phyloP scores from a whole-genome alignment of 805 yeast genomes.

The Wickerhamomyces silvicola region DNA sequence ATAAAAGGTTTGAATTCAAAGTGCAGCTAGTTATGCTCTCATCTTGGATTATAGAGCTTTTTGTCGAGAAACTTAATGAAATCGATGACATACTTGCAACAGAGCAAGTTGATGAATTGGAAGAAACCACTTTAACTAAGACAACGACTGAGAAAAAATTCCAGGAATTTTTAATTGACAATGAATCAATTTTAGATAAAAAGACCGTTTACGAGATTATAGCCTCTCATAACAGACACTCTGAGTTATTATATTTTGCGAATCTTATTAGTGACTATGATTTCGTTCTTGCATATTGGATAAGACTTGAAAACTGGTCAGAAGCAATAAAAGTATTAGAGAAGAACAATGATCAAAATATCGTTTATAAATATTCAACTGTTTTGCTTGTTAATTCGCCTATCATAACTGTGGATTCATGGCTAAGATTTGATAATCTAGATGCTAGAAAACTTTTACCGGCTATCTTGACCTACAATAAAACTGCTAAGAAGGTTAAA shows the following conservation, averaged over 20 bases:
- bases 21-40: constrained; percentile 26
- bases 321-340: constrained; percentile 57
- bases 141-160: constrained; percentile 27
- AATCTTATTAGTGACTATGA: constrained; percentile 60
- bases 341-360: constrained; percentile 37
- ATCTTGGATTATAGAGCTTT: constrained; percentile 31
- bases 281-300: constrained; percentile 63
- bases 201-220: constrained; percentile 69
- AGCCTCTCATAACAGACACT: constrained; percentile 54
- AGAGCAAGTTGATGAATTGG: constrained; percentile 19
- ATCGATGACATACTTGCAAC: constrained; percentile 27
- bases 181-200: constrained; percentile 49
- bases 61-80: constrained; percentile 26
- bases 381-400: constrained; percentile 66
- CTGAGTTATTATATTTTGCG: constrained; percentile 63
- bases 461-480: constrained; percentile 64
- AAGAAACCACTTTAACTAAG: constrained; percentile 20
- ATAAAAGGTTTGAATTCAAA: constrained; percentile 20
- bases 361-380: constrained; percentile 63
- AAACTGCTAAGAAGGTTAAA: constrained; percentile 34
- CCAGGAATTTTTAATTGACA: constrained; percentile 42
- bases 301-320: constrained; percentile 65
- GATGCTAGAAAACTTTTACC: constrained; percentile 67
- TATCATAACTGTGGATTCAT: constrained; percentile 61
- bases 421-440: constrained; percentile 56